Conservation (phyloP, 176 grass and related monocot species). For the Hordeum marinum region DNA sequence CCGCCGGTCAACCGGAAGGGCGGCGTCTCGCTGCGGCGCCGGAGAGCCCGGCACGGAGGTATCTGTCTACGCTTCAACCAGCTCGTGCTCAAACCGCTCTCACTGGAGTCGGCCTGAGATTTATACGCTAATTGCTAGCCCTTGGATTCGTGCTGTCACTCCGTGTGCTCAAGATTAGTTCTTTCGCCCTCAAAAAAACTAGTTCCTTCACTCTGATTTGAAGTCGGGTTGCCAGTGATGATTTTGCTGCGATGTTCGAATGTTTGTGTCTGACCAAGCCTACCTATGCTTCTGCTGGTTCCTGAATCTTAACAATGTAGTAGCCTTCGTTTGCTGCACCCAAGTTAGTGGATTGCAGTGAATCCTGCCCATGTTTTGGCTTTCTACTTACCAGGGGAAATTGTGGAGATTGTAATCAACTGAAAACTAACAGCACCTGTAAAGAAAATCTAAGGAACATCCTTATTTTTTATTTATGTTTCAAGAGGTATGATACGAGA, state of each 20-base stretch:
- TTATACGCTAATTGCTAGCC: neutral
- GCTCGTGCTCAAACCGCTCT: neutral
- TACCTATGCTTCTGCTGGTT: neutral
- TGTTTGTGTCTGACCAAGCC: neutral
- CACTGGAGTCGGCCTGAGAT: neutral
- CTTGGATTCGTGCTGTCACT: neutral
- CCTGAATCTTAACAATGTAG: neutral
- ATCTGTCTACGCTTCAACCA: neutral
- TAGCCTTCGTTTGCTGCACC: neutral
- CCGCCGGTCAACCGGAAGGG: conserved; percentile 21
- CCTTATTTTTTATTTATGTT: neutral
- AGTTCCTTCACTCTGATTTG: neutral
- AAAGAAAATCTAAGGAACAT: neutral
- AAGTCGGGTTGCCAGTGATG: neutral
- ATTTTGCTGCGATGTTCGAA: neutral
- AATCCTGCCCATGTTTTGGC: neutral
- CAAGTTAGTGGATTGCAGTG: neutral
- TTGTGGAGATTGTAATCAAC: neutral
- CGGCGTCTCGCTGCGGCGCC: conserved; percentile 13
- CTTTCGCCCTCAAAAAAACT: neutral
- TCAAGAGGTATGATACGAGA: neutral
- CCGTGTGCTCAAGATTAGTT: neutral
- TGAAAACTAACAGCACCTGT: neutral
- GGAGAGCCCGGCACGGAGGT: conserved; percentile 33
- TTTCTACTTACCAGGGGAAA: neutral